These are phyloP conservation scores for Leccinum uliginosum DNA, from an alignment of 768 basidiomycete species.

Conservation along the genomic window DNA sequence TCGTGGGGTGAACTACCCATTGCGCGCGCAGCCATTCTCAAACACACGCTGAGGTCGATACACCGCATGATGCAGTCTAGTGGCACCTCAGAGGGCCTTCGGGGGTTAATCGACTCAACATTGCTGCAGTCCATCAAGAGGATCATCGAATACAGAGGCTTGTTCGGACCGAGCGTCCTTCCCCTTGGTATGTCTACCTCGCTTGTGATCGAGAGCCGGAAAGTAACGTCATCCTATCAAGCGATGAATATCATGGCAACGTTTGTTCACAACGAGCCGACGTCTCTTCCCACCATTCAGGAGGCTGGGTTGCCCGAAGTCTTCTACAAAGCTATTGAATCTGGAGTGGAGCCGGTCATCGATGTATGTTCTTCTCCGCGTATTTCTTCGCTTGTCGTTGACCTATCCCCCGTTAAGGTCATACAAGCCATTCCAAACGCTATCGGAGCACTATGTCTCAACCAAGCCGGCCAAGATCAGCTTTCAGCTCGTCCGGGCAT, in stretches of 20 bases:
- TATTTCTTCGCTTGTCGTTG: background rate
- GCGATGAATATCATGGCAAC: slow-evolving; percentile 95
- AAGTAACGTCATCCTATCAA: slow-evolving; percentile 10
- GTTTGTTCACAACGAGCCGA: slow-evolving; percentile 98
- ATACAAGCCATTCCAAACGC: slow-evolving; percentile 93
- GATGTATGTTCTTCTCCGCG: slow-evolving; percentile 50
- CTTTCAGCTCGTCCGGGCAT: slow-evolving; percentile 73
- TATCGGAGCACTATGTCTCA: slow-evolving; percentile 93
- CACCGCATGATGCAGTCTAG: slow-evolving; percentile 98
- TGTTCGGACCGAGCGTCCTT: slow-evolving; percentile 85
- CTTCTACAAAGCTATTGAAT: slow-evolving; percentile 83
- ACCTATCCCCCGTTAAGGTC: slow-evolving; percentile 46
- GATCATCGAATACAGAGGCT: slow-evolving; percentile 74
- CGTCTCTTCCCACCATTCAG: slow-evolving; percentile 87
- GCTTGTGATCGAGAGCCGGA: background rate
- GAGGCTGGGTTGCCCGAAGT: slow-evolving; percentile 85
- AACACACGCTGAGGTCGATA: slow-evolving; percentile 86
- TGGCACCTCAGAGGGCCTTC: slow-evolving; percentile 89
- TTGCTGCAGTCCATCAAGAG: slow-evolving; percentile 81
- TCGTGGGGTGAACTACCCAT: slow-evolving; percentile 65
- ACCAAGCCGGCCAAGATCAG: slow-evolving; percentile 82
- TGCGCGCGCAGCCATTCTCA: slow-evolving; percentile 74
- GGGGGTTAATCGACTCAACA: slow-evolving; percentile 89
- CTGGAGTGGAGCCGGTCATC: slow-evolving; percentile 78
- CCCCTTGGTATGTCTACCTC: slow-evolving; percentile 60